These are phyloP conservation scores for Thozetella sp. DNA, from an alignment of 495 filamentous ascomycete species.

Conservation along the genomic window DNA sequence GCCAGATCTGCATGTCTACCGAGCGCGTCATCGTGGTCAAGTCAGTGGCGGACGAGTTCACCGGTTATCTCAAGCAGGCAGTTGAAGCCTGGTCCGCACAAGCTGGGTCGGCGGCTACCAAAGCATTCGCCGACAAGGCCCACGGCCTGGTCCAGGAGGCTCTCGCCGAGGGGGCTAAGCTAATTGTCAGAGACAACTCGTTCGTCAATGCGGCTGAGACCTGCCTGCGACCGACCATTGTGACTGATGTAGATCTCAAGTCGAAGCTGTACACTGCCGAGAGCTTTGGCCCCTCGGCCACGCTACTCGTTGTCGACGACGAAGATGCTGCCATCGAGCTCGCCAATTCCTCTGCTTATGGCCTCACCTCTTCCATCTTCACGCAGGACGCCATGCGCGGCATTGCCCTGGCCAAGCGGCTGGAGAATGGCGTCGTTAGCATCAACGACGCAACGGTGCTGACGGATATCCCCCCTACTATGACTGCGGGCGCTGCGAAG, in stretches of 20 bases:
- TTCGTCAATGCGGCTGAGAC: neutral
- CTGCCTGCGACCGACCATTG: neutral
- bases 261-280: neutral
- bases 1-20: slow-evolving; percentile 31
- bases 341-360: neutral
- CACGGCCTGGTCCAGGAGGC: neutral
- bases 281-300: neutral
- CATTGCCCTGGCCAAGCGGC: neutral
- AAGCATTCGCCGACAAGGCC: neutral
- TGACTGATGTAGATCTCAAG: neutral
- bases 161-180: neutral
- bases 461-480: no score
- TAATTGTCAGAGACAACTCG: neutral
- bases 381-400: neutral
- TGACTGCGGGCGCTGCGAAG: no score
- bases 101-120: neutral
- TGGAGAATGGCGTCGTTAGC: neutral
- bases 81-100: neutral
- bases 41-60: slow-evolving; percentile 15
- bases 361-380: neutral
- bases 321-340: neutral
- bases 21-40: slow-evolving; percentile 22
- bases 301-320: neutral
- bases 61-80: neutral
- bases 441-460: neutral